Evolutionary conservation across 2,329 filamentous ascomycete genomes (phyloP).

Genomic region (Aspergillus nomiae): DNA sequence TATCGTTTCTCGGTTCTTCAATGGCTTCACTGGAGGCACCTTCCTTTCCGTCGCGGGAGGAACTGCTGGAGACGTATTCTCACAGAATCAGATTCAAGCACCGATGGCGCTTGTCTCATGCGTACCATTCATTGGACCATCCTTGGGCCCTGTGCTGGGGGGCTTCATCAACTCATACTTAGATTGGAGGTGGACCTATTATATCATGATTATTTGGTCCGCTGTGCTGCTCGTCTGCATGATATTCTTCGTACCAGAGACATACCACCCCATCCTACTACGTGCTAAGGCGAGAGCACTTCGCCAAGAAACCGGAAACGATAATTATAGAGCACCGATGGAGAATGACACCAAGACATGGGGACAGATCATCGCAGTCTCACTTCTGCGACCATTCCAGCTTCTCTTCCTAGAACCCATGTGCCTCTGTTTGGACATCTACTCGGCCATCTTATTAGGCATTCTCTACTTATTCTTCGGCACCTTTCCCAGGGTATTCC

Average conservation of each 20-base stretch:
- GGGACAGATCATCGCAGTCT: constrained; percentile 62
- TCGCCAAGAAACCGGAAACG: constrained; percentile 71
- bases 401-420: constrained; percentile 79
- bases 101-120: not conserved
- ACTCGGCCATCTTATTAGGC: constrained; percentile 76
- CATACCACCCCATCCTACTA: constrained; percentile 61
- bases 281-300: constrained; percentile 63
- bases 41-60: not conserved
- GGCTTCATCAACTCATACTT: constrained; percentile 15
- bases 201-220: constrained; percentile 77
- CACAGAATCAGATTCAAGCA: not conserved
- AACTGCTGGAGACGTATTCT: not conserved
- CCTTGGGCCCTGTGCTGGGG: not conserved
- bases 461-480: constrained; percentile 87
- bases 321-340: constrained; percentile 70
- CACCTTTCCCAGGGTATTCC: constrained; percentile 76
- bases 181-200: constrained; percentile 73
- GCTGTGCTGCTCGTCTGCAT: constrained; percentile 63
- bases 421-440: constrained; percentile 74
- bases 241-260: constrained; percentile 75
- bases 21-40: not conserved
- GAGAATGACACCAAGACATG: constrained; percentile 57
- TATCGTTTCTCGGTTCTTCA: not conserved
- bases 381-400: constrained; percentile 68
- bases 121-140: not conserved